These are phyloP conservation scores for Calocera cornea DNA, from an alignment of 768 basidiomycete species.

Conservation along the genomic window DNA sequence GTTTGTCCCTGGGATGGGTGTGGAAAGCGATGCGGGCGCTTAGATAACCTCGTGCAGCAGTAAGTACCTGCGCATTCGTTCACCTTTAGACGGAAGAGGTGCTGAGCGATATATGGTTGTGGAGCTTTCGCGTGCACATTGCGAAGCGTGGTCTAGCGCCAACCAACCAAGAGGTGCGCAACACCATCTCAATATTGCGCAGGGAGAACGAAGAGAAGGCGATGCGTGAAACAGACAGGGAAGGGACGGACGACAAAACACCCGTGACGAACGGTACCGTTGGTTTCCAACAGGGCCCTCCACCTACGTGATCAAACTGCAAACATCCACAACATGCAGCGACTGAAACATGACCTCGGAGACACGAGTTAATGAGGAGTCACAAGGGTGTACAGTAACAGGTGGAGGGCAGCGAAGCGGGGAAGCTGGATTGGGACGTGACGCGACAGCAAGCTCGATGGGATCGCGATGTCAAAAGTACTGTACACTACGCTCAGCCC, in stretches of 20 bases:
- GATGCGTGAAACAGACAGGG: no score
- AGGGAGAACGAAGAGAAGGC: neutral
- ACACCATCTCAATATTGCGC: neutral
- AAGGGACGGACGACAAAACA: neutral
- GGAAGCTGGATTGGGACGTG: neutral
- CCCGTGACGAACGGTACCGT: no score
- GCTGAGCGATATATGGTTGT: no score
- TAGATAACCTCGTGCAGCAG: conserved; percentile 71
- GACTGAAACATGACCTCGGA: neutral
- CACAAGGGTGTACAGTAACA: neutral
- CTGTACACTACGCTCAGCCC: no score
- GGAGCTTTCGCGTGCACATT: neutral
- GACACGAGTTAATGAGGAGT: neutral
- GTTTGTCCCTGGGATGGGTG: conserved; percentile 92
- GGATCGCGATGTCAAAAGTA: no score
- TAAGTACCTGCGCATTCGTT: no score
- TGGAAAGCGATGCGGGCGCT: conserved; percentile 76
- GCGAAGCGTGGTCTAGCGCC: neutral
- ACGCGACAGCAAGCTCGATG: no score
- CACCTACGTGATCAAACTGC: no score
- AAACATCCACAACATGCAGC: neutral
- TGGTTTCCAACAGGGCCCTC: neutral
- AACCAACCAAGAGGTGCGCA: neutral
- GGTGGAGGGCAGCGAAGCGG: neutral
- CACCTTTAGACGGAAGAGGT: no score